Percentiles rank a stretch among this genome's conserved stretches.
These are phyloP conservation scores for Coemansia sp. DNA, from an alignment of 192 early-diverging fungal species.

Conservation along the genomic window DNA sequence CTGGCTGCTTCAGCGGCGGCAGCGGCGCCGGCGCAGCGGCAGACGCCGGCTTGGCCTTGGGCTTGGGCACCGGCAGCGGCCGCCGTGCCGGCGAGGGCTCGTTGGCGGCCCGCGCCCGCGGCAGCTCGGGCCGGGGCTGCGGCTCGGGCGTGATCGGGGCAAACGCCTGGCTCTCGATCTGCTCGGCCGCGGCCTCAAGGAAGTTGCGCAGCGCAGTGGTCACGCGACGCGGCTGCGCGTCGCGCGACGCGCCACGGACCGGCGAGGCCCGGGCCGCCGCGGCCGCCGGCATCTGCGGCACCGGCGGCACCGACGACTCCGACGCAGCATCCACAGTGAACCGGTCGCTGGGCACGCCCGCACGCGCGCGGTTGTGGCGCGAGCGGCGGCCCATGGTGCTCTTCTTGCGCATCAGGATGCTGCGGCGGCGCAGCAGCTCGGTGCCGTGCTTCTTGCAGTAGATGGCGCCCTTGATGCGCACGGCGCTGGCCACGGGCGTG, in stretches of 20 bases:
- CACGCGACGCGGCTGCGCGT: constrained; percentile 19
- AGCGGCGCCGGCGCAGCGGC: constrained; percentile 2
- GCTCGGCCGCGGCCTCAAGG: constrained; percentile 48
- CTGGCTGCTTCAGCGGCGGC: background rate
- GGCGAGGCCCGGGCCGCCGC: background rate
- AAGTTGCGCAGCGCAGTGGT: constrained; percentile 48
- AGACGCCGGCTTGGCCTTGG: background rate
- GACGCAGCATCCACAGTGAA: constrained; percentile 4
- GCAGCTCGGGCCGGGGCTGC: background rate
- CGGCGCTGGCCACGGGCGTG: constrained; percentile 22
- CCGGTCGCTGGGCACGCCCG: constrained; percentile 23
- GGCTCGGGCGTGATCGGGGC: constrained; percentile 20
- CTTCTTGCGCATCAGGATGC: constrained; percentile 56
- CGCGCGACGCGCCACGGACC: constrained; percentile 1
- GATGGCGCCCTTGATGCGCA: constrained; percentile 49
- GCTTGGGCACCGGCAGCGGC: constrained; percentile 23
- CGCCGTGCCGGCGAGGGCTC: background rate
- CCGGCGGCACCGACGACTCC: constrained; percentile 14
- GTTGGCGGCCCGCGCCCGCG: background rate
- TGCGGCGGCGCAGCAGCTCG: constrained; percentile 51
- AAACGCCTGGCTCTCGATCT: constrained; percentile 45
- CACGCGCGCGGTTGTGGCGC: constrained; percentile 31
- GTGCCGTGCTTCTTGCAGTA: constrained; percentile 54
- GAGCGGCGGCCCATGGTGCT: constrained; percentile 51
- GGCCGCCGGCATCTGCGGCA: constrained; percentile 38